phyloP scores from a whole-genome alignment of 176 grass and related monocot species.

The Poa pratensis region DNA sequence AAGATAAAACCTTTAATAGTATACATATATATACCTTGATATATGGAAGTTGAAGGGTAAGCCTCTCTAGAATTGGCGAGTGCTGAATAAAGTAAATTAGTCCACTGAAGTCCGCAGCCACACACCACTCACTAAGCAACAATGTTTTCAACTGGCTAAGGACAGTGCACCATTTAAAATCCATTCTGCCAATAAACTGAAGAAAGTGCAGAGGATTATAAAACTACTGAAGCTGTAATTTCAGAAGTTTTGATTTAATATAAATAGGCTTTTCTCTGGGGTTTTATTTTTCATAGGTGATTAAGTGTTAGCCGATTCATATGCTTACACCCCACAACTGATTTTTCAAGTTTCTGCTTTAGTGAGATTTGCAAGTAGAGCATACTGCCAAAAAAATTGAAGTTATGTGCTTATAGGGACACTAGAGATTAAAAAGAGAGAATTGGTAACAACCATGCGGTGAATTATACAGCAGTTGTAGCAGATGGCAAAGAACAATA shows the following conservation, averaged over 20 bases:
- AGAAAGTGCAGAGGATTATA: slow-evolving; percentile 1
- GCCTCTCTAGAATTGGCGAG: background rate
- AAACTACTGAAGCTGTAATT: background rate
- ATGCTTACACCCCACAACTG: background rate
- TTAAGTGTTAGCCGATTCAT: background rate
- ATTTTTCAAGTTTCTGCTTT: background rate
- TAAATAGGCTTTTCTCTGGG: background rate
- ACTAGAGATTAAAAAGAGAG: background rate
- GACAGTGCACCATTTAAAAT: background rate
- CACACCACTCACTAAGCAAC: slow-evolving; percentile 1
- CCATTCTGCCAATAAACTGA: background rate
- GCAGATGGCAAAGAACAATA: background rate
- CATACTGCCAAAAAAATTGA: background rate
- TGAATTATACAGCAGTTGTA: background rate
- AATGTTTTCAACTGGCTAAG: background rate
- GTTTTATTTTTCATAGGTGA: background rate
- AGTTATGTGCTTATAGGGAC: background rate
- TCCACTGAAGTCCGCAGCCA: background rate
- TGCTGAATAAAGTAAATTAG: background rate
- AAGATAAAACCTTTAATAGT: background rate
- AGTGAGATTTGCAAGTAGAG: background rate
- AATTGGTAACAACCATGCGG: background rate
- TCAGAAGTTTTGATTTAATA: background rate
- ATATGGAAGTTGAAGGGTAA: background rate
- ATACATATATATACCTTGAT: background rate